phyloP scores from a whole-genome alignment of 2,329 filamentous ascomycete genomes.

The Pyricularia pennisetigena region DNA sequence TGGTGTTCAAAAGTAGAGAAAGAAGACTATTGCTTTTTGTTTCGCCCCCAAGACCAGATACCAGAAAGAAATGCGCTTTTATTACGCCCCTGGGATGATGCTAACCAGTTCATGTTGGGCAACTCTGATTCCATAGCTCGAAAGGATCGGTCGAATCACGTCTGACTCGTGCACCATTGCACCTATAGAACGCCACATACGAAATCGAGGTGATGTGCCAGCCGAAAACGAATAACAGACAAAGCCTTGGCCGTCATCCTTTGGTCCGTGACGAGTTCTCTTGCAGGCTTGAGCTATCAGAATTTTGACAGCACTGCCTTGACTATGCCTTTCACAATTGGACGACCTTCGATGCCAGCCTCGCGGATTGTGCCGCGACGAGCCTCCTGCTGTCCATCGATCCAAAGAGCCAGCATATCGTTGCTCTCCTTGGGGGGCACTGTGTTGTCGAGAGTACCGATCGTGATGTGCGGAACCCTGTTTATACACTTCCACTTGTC shows the following conservation, averaged over 20 bases:
- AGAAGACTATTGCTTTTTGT: not conserved
- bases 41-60: no score
- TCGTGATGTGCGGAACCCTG: conserved; percentile 72
- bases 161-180: not conserved
- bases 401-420: conserved; percentile 66
- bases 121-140: not conserved
- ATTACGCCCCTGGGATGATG: not conserved
- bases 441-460: conserved; percentile 64
- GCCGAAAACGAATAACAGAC: not conserved
- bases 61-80: not conserved
- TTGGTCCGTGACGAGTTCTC: not conserved
- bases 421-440: conserved; percentile 97
- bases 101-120: not conserved
- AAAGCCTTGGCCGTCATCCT: not conserved
- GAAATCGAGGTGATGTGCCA: not conserved
- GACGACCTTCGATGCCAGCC: conserved; percentile 37
- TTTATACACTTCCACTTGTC: conserved; percentile 63
- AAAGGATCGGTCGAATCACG: not conserved
- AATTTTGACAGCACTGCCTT: conserved; percentile 37
- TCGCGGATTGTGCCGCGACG: conserved; percentile 31
- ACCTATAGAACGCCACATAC: not conserved
- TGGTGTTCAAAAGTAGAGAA: not conserved
- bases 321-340: conserved; percentile 36
- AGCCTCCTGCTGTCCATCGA: conserved; percentile 33
- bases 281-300: not conserved